A percentile compares a stretch with the other conserved stretches of the same genome.
These are phyloP conservation scores for Litchi chinensis DNA, from an alignment of 345 rosid genomes.

Conservation along the genomic window DNA sequence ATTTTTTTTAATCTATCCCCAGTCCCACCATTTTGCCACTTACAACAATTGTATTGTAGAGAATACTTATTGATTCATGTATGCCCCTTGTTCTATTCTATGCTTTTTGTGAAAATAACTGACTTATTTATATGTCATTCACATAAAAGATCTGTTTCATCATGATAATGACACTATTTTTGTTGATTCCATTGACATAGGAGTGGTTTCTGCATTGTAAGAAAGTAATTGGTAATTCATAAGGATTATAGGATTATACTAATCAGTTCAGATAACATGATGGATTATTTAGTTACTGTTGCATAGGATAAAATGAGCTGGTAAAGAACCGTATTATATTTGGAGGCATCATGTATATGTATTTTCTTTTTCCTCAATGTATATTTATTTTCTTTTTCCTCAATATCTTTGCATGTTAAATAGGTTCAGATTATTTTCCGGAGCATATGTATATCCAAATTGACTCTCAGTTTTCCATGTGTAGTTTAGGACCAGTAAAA, in stretches of 20 bases:
- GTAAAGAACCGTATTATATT: neutral
- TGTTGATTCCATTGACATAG: neutral
- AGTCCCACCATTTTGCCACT: neutral
- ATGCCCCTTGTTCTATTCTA: neutral
- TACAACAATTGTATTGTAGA: neutral
- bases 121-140: neutral
- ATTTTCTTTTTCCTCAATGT: neutral
- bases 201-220: neutral
- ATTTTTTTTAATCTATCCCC: neutral
- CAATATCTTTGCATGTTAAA: neutral
- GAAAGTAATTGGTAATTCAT: neutral
- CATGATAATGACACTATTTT: neutral
- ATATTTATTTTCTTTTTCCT: neutral
- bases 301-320: neutral
- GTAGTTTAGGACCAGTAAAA: neutral
- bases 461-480: neutral
- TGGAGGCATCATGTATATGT: neutral
- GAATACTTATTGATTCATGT: neutral
- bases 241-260: neutral
- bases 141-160: neutral
- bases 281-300: neutral
- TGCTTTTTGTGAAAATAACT: neutral
- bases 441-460: neutral
- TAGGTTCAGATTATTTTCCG: neutral
- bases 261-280: neutral